Percentiles rank a stretch among this genome's conserved stretches.
These are phyloP conservation scores for Mycena latifolia DNA, from an alignment of 768 basidiomycete genomes.

Conservation along the genomic window DNA sequence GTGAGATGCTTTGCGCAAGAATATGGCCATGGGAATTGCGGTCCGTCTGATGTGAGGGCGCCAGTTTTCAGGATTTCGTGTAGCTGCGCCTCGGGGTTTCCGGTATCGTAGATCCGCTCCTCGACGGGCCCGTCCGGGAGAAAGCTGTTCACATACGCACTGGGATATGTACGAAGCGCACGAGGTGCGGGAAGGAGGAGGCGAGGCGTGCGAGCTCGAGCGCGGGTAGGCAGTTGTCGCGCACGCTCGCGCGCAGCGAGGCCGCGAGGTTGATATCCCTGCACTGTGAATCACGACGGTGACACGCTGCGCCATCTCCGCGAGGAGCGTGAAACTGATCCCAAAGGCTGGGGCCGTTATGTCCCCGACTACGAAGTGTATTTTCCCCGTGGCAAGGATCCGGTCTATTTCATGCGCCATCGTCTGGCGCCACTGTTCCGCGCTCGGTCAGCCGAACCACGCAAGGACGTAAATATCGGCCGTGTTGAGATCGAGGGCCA, in stretches of 20 bases:
- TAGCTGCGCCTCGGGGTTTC: slow-evolving; percentile 3
- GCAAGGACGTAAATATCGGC: slow-evolving; percentile 7
- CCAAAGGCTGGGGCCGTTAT: neutral
- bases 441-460: neutral
- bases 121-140: neutral
- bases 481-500: neutral
- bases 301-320: neutral
- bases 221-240: neutral
- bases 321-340: no score
- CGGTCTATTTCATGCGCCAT: neutral
- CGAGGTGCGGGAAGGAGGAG: neutral
- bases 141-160: slow-evolving; percentile 7
- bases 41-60: neutral
- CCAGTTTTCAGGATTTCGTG: slow-evolving; percentile 2
- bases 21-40: neutral
- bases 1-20: slow-evolving; percentile 4
- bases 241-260: neutral
- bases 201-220: slow-evolving; percentile 6
- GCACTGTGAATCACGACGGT: slow-evolving; percentile 11
- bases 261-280: neutral
- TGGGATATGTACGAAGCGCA: neutral
- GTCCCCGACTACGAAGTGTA: slow-evolving; percentile 3
- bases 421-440: neutral
- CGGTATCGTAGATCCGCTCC: slow-evolving; percentile 4
- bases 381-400: neutral